A percentile compares a stretch with the other conserved stretches of the same genome.
phyloP scores from a whole-genome alignment of 2,329 filamentous ascomycete genomes.

The Podosphaera aphanis region DNA sequence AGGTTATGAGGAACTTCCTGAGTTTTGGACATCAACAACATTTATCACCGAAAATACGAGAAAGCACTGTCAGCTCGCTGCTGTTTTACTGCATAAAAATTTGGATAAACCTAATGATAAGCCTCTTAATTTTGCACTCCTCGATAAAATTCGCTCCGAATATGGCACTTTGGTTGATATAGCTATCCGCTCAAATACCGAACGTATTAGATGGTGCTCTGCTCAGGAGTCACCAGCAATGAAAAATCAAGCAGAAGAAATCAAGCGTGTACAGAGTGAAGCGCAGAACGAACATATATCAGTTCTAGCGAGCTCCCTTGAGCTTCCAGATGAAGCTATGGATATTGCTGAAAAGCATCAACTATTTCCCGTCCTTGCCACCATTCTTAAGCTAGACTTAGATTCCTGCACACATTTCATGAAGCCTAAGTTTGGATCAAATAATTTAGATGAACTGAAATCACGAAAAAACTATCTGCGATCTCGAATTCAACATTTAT shows the following conservation, averaged over 20 bases:
- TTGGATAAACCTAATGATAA: slow-evolving; percentile 13
- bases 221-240: slow-evolving; percentile 26
- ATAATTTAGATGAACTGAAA: slow-evolving; percentile 2
- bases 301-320: slow-evolving; percentile 23
- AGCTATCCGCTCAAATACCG: slow-evolving; percentile 31
- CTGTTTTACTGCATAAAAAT: slow-evolving; percentile 13
- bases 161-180: slow-evolving; percentile 30
- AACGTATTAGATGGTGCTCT: slow-evolving; percentile 33
- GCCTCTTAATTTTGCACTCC: slow-evolving; percentile 7
- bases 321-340: slow-evolving; percentile 32
- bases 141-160: slow-evolving; percentile 26
- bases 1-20: slow-evolving; percentile 45
- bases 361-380: slow-evolving; percentile 38
- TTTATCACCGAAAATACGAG: slow-evolving; percentile 37
- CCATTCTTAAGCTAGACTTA: slow-evolving; percentile 17
- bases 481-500: slow-evolving; percentile 20
- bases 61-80: slow-evolving; percentile 32
- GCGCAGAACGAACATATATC: slow-evolving; percentile 24
- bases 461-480: slow-evolving; percentile 4
- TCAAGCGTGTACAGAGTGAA: slow-evolving; percentile 21
- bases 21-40: slow-evolving; percentile 64
- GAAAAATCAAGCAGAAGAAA: slow-evolving; percentile 23
- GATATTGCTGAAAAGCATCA: slow-evolving; percentile 35
- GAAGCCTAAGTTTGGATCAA: slow-evolving; percentile 1
- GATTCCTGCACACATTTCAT: neutral